These are phyloP conservation scores for Penicillium oxalicum DNA, from an alignment of 2,329 filamentous ascomycete genomes.

Conservation along the genomic window DNA sequence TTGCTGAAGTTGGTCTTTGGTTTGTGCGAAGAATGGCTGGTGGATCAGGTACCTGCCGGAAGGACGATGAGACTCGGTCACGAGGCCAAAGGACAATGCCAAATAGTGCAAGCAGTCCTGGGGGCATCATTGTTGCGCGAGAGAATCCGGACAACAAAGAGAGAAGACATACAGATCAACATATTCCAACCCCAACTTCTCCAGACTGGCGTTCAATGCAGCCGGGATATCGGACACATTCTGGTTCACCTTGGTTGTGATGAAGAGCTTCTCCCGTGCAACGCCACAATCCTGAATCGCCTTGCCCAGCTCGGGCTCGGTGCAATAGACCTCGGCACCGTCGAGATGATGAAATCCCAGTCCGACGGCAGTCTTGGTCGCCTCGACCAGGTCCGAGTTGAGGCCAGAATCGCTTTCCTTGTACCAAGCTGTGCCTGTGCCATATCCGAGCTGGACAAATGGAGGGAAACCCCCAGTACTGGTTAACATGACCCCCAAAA, in stretches of 20 bases:
- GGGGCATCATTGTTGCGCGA: too few relatives aligned
- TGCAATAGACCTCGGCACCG: conserved; percentile 53
- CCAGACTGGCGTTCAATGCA: conserved; percentile 51
- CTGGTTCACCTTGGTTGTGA: conserved; percentile 53
- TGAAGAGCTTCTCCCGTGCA: conserved; percentile 44
- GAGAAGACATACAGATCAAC: conserved; percentile 52
- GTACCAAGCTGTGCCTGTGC: conserved; percentile 60
- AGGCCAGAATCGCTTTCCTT: conserved; percentile 47
- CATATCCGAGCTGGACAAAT: conserved; percentile 50
- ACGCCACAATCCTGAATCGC: conserved; percentile 45
- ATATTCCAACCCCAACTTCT: conserved; percentile 56
- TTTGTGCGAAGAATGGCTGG: conserved; percentile 52
- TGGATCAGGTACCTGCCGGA: conserved; percentile 55
- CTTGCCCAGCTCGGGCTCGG: conserved; percentile 44
- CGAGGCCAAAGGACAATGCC: too few relatives aligned
- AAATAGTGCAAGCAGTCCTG: too few relatives aligned
- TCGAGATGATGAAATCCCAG: conserved; percentile 59
- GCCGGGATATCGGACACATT: conserved; percentile 51
- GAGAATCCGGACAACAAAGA: too few relatives aligned
- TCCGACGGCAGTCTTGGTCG: conserved; percentile 52
- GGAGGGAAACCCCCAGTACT: not conserved
- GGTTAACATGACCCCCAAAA: too few relatives aligned
- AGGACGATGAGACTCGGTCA: not conserved
- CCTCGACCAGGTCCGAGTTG: conserved; percentile 51
- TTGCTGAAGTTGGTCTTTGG: conserved; percentile 49